These are phyloP conservation scores for Orbilia brochopaga DNA, from an alignment of 2,329 filamentous ascomycete genomes.

Conservation along the genomic window DNA sequence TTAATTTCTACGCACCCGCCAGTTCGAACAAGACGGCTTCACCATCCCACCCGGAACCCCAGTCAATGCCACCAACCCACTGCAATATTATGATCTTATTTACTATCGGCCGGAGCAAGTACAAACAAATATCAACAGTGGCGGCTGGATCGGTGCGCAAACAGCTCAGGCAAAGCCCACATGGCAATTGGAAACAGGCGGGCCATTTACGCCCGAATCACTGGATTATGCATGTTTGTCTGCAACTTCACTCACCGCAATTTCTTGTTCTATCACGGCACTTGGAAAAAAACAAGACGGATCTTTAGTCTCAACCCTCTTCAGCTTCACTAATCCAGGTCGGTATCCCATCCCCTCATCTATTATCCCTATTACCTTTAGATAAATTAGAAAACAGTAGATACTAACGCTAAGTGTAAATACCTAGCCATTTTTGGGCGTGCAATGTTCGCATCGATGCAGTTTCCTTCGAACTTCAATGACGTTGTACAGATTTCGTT, in stretches of 20 bases:
- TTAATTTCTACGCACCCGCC: too few relatives aligned
- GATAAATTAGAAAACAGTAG: too few relatives aligned
- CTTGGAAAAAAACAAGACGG: not conserved
- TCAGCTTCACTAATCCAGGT: not conserved
- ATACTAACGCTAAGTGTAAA: too few relatives aligned
- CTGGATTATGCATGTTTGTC: not conserved
- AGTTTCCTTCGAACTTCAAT: too few relatives aligned
- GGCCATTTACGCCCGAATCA: not conserved
- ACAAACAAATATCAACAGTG: not conserved
- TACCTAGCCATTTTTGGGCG: too few relatives aligned
- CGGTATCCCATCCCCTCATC: not conserved
- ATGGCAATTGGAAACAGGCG: not conserved
- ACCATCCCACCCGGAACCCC: not conserved
- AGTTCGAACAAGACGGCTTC: slow-evolving; percentile 4
- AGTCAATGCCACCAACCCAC: not conserved
- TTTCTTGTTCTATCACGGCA: not conserved
- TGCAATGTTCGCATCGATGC: too few relatives aligned
- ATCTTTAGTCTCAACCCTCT: not conserved
- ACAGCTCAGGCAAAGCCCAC: not conserved
- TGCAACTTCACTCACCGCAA: too few relatives aligned
- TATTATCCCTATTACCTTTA: too few relatives aligned
- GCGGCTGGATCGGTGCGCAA: not conserved
- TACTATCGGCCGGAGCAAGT: not conserved
- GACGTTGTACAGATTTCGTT: too few relatives aligned
- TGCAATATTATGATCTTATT: not conserved